Percentiles rank a stretch among this genome's conserved stretches.
phyloP scores from a whole-genome alignment of 2,329 filamentous ascomycete species.

The Ceratocystis colombiana region DNA sequence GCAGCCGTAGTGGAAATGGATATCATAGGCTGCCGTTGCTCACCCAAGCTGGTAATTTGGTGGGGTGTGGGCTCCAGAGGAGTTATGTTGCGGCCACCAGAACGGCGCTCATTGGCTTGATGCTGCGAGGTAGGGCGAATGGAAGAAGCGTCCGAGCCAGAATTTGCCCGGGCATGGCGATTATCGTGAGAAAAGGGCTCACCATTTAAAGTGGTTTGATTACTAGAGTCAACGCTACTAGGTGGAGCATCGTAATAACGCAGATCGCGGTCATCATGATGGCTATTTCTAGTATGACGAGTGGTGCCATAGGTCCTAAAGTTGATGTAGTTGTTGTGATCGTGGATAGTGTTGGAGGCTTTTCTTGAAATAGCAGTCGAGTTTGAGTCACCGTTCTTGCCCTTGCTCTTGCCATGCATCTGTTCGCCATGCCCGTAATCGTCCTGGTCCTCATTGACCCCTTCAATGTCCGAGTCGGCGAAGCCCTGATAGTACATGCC shows the following conservation, averaged over 20 bases:
- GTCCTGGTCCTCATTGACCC: slow-evolving; percentile 29
- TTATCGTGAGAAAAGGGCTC: not conserved
- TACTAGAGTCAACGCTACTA: too few relatives aligned
- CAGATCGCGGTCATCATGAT: not conserved
- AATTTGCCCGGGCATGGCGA: not conserved
- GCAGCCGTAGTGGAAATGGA: slow-evolving; percentile 3
- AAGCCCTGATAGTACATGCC: slow-evolving; percentile 59
- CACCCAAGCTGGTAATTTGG: slow-evolving; percentile 17
- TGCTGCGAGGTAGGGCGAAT: not conserved
- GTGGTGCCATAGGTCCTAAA: not conserved
- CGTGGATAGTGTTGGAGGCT: slow-evolving; percentile 5
- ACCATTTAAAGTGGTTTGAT: not conserved
- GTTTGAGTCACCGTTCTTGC: not conserved
- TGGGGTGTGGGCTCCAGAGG: slow-evolving; percentile 22
- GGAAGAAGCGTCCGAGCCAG: slow-evolving; percentile 2
- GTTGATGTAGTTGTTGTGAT: slow-evolving; percentile 12
- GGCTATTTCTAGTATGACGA: not conserved
- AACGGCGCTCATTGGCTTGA: slow-evolving; percentile 17
- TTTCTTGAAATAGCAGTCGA: not conserved
- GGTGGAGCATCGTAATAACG: not conserved
- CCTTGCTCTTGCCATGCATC: not conserved
- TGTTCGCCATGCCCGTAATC: slow-evolving; percentile 17
- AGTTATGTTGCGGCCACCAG: slow-evolving; percentile 22
- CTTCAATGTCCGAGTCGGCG: slow-evolving; percentile 34
- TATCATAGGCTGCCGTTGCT: slow-evolving; percentile 15